Conservation (phyloP, 2,329 filamentous ascomycete species). For the Neonectria hederae region DNA sequence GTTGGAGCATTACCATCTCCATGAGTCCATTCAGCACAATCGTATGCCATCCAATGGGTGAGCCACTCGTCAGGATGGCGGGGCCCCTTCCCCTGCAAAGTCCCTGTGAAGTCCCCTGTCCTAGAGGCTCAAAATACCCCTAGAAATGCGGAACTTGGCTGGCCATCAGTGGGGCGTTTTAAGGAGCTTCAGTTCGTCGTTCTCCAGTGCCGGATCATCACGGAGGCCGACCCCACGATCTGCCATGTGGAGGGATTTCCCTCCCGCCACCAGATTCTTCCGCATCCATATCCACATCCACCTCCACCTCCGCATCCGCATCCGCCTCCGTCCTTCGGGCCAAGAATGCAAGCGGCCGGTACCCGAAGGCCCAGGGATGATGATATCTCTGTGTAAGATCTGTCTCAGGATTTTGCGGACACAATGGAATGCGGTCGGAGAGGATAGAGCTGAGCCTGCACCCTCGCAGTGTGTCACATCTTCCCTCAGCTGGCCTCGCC, state of each 20-base stretch:
- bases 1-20: not conserved
- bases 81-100: not conserved
- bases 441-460: not conserved
- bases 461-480: not conserved
- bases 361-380: not conserved
- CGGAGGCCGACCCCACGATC: constrained; percentile 1
- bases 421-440: not conserved
- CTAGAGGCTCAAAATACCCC: not conserved
- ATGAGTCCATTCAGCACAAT: not conserved
- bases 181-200: not conserved
- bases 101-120: not conserved
- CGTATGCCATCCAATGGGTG: not conserved
- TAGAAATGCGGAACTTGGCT: not conserved
- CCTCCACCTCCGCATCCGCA: no score
- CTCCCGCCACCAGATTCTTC: not conserved
- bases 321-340: not conserved
- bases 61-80: not conserved
- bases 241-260: not conserved
- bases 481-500: not conserved
- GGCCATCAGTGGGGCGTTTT: not conserved
- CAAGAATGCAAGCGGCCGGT: not conserved
- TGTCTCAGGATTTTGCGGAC: not conserved
- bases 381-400: not conserved
- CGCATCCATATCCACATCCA: no score
- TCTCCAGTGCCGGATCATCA: constrained; percentile 8